phyloP scores from a whole-genome alignment of 805 yeast genomes.

The Kodamaea kakaduensis region DNA sequence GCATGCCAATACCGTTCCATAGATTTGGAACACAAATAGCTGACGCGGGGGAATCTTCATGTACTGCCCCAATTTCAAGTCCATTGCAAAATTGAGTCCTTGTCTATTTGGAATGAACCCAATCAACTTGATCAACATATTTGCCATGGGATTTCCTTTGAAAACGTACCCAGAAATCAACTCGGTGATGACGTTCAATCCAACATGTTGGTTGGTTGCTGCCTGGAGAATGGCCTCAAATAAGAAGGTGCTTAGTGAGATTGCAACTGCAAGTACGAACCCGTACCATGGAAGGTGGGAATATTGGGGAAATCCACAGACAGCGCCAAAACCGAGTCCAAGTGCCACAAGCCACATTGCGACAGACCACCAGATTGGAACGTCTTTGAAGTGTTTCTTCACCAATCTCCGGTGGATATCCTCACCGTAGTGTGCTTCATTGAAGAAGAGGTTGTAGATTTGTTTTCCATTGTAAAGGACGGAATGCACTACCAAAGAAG shows the following conservation, averaged over 20 bases:
- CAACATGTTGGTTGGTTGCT: slow-evolving; percentile 34
- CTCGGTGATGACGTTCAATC: slow-evolving; percentile 41
- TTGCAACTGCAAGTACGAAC: slow-evolving; percentile 37
- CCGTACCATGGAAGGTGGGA: slow-evolving; percentile 41
- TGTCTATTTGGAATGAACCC: slow-evolving; percentile 47
- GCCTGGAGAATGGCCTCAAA: slow-evolving; percentile 39
- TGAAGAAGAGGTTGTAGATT: slow-evolving; percentile 13
- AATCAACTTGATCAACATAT: slow-evolving; percentile 45
- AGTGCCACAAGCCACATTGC: slow-evolving; percentile 22
- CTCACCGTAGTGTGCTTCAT: slow-evolving; percentile 11
- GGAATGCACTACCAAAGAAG: slow-evolving; percentile 18
- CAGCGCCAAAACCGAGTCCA: slow-evolving; percentile 18
- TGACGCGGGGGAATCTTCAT: slow-evolving; percentile 39
- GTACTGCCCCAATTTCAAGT: slow-evolving; percentile 42
- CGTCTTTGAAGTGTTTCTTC: slow-evolving; percentile 17
- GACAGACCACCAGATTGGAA: slow-evolving; percentile 22
- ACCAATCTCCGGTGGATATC: slow-evolving; percentile 21
- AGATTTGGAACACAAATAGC: slow-evolving; percentile 39
- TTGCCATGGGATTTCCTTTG: slow-evolving; percentile 47
- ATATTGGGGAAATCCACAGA: slow-evolving; percentile 28
- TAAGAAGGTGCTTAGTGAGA: slow-evolving; percentile 27
- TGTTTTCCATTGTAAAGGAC: slow-evolving; percentile 18
- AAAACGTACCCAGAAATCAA: slow-evolving; percentile 41
- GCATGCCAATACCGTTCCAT: slow-evolving; percentile 41
- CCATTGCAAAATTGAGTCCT: slow-evolving; percentile 47